Percentiles rank a stretch among this genome's conserved stretches.
These are phyloP conservation scores for Eutrema salsugineum DNA, from an alignment of 441 rosid genomes.

Conservation along the genomic window DNA sequence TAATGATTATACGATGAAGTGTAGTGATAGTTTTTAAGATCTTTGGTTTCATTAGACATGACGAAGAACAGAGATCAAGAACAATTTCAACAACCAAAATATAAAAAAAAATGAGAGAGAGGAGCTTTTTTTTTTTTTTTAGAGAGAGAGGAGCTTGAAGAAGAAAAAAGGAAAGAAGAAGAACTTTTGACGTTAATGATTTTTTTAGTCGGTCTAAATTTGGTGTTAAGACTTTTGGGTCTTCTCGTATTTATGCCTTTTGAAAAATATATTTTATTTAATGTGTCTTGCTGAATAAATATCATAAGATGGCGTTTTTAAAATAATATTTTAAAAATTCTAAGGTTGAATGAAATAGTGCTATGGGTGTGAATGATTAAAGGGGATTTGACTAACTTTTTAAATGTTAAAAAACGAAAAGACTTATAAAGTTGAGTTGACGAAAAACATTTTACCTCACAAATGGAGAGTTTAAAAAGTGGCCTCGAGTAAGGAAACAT, in stretches of 20 bases:
- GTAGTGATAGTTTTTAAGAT: slow-evolving; percentile 32
- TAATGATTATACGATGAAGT: slow-evolving; percentile 37
- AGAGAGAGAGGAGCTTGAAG: neutral
- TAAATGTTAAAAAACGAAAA: neutral
- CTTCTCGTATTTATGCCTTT: slow-evolving; percentile 30
- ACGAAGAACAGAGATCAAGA: neutral
- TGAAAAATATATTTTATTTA: slow-evolving; percentile 17
- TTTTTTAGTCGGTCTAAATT: slow-evolving; percentile 25
- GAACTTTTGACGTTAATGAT: slow-evolving; percentile 17
- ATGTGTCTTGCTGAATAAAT: neutral
- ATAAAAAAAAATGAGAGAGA: neutral
- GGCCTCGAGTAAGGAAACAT: slow-evolving; percentile 21
- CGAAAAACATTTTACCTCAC: slow-evolving; percentile 16
- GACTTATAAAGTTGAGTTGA: neutral
- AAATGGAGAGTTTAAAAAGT: slow-evolving; percentile 13
- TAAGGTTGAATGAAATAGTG: slow-evolving; percentile 9
- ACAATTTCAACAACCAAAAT: neutral
- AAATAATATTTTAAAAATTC: neutral
- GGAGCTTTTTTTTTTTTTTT: too few relatives aligned
- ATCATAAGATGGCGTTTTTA: slow-evolving; percentile 9
- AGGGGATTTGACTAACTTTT: neutral
- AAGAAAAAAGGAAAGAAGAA: slow-evolving; percentile 3
- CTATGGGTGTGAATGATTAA: slow-evolving; percentile 24
- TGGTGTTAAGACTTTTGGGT: slow-evolving; percentile 30
- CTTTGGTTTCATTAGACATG: slow-evolving; percentile 43